These are phyloP conservation scores for Thymus mandschuricus DNA, from an alignment of 257 asterid genomes.

Conservation along the genomic window DNA sequence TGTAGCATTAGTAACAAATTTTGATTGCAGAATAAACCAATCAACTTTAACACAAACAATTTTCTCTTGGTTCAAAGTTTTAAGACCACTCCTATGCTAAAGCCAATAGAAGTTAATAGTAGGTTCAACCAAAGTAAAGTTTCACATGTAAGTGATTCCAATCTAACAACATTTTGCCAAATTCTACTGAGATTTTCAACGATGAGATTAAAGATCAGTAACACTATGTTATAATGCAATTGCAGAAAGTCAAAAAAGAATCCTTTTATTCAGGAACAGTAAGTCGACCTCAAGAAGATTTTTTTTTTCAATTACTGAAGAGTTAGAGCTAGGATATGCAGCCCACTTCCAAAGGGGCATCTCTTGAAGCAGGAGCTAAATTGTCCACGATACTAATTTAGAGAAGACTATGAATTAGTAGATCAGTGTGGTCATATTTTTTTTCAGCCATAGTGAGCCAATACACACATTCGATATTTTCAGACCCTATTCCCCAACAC, in stretches of 20 bases:
- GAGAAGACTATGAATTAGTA: background rate
- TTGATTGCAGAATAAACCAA: background rate
- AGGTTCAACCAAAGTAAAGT: slow-evolving; percentile 17
- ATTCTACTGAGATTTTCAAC: slow-evolving; percentile 13
- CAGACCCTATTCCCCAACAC: slow-evolving; percentile 19
- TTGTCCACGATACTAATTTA: background rate
- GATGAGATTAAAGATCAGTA: background rate
- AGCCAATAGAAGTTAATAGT: background rate
- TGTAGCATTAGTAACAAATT: slow-evolving; percentile 9
- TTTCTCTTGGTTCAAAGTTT: background rate
- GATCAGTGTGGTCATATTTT: background rate
- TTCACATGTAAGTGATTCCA: slow-evolving; percentile 11
- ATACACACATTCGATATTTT: slow-evolving; percentile 9
- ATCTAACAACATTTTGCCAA: slow-evolving; percentile 16
- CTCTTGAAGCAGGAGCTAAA: slow-evolving; percentile 1
- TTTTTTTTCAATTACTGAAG: no score
- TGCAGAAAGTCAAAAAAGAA: background rate
- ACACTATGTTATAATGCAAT: slow-evolving; percentile 9
- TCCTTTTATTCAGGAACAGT: no score
- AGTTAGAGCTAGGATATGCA: background rate
- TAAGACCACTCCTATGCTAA: slow-evolving; percentile 16
- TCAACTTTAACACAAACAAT: slow-evolving; percentile 9
- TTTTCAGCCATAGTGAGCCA: background rate
- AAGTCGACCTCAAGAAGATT: no score
- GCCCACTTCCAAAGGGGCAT: background rate